These are phyloP conservation scores for Psidium guajava DNA, from an alignment of 345 rosid genomes.

Conservation along the genomic window DNA sequence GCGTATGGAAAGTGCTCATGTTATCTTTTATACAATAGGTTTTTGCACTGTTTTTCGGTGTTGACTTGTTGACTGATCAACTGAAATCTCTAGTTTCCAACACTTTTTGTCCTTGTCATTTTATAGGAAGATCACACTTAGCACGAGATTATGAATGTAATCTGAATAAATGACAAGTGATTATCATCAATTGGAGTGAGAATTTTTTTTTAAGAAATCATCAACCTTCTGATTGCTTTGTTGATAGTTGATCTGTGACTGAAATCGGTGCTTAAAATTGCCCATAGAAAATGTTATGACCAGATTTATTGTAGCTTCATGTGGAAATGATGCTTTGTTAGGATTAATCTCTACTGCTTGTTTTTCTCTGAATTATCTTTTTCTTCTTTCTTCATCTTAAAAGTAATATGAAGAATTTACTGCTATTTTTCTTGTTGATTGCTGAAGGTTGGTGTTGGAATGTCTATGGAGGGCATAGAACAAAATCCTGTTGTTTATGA, in stretches of 20 bases:
- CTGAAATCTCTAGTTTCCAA: not conserved
- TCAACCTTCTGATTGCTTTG: not conserved
- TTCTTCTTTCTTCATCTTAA: not conserved
- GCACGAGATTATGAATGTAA: not conserved
- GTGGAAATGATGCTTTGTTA: not conserved
- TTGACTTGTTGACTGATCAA: not conserved
- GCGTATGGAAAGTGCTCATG: no score
- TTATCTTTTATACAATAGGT: not conserved
- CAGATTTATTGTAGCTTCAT: not conserved
- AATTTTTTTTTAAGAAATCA: not conserved
- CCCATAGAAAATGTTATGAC: not conserved
- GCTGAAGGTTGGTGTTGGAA: conserved; percentile 65
- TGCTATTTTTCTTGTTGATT: not conserved
- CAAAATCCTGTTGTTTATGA: conserved; percentile 71
- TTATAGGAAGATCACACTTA: not conserved
- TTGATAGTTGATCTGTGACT: not conserved
- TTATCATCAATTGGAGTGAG: not conserved
- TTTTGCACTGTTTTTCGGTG: not conserved
- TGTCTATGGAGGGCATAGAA: conserved; percentile 81
- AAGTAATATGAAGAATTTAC: not conserved
- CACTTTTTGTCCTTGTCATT: not conserved
- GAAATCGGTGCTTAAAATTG: not conserved
- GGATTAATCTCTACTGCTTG: not conserved
- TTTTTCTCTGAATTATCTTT: not conserved
- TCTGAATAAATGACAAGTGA: not conserved